Conservation (phyloP, 2,329 filamentous ascomycete species). For the Dactylellina leptospora region DNA sequence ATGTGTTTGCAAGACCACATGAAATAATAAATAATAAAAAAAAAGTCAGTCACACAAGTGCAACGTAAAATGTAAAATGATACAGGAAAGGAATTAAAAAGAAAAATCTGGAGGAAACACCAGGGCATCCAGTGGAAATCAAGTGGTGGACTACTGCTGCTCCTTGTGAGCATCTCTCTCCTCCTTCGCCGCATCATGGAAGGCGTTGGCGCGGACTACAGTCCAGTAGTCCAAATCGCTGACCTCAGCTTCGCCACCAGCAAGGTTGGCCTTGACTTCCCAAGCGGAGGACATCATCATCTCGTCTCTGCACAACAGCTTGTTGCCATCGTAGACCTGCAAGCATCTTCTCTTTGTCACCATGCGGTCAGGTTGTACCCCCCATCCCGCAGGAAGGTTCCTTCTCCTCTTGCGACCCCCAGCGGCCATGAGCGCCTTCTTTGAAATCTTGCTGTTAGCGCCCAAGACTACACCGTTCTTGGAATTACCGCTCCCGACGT, state of each 20-base stretch:
- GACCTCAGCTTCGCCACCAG: constrained; percentile 77
- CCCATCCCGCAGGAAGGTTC: constrained; percentile 94
- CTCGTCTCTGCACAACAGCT: constrained; percentile 94
- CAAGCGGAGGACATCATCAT: constrained; percentile 98
- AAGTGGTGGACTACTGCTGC: constrained; percentile 24
- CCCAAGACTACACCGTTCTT: constrained; percentile 31
- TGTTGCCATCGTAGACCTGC: constrained; percentile 86
- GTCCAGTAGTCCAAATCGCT: constrained; percentile 95
- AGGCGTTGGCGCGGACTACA: constrained; percentile 83
- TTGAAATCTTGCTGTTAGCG: constrained; percentile 48
- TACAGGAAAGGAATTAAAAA: constrained; percentile 50
- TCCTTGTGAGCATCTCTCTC: constrained; percentile 63
- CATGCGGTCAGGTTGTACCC: constrained; percentile 90
- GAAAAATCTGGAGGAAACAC: constrained; percentile 38
- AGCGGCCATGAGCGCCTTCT: constrained; percentile 60
- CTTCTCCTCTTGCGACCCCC: constrained; percentile 86
- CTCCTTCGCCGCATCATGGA: constrained; percentile 79
- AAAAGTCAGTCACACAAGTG: constrained; percentile 41
- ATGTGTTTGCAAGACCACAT: constrained; percentile 21
- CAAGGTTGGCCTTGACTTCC: constrained; percentile 85
- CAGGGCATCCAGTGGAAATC: constrained; percentile 39
- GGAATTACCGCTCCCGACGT: constrained; percentile 59
- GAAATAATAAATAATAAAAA: constrained; percentile 2
- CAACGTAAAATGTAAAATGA: constrained; percentile 38
- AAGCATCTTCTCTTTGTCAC: constrained; percentile 98